Conservation (phyloP, 331 rosid species). For the Prunus yedoensis region DNA sequence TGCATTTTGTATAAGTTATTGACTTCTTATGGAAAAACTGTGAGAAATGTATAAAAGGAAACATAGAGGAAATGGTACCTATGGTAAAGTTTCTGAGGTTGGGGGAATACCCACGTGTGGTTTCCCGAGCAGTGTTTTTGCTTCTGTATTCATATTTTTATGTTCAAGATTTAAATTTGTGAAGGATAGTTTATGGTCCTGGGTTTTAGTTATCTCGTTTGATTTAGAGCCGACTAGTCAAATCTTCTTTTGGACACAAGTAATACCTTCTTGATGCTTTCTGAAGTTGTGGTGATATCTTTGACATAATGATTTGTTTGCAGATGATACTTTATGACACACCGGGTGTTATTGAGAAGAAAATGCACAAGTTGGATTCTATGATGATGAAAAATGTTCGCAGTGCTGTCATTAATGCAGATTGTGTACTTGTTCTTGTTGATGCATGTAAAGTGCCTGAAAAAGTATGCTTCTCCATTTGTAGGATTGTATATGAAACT, state of each 20-base stretch:
- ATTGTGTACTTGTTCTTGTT: conserved; percentile 88
- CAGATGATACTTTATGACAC: conserved; percentile 96
- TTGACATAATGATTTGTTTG: conserved; percentile 27
- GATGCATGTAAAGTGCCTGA: conserved; percentile 95
- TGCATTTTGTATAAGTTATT: neutral
- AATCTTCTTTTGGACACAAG: neutral
- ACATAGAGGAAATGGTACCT: neutral
- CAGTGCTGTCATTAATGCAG: conserved; percentile 79
- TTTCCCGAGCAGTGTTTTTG: neutral
- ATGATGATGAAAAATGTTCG: conserved; percentile 99
- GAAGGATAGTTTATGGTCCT: neutral
- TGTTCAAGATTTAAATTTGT: neutral
- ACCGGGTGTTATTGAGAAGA: conserved; percentile 90
- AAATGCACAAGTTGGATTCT: conserved; percentile 86
- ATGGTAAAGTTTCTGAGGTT: neutral
- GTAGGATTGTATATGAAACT: conserved; percentile 9
- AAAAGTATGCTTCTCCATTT: conserved; percentile 63
- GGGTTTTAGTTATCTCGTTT: neutral
- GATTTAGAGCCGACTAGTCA: neutral
- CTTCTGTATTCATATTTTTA: neutral
- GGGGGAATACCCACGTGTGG: neutral
- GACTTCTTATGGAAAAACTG: neutral
- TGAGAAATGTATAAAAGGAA: neutral
- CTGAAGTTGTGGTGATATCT: conserved; percentile 4
- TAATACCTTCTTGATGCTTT: neutral